Evolutionary conservation across 169 alveolate species (phyloP), one percentile per base, ranked within the genome.

Genomic region (Pseudocohnilembus persalinus): DNA sequence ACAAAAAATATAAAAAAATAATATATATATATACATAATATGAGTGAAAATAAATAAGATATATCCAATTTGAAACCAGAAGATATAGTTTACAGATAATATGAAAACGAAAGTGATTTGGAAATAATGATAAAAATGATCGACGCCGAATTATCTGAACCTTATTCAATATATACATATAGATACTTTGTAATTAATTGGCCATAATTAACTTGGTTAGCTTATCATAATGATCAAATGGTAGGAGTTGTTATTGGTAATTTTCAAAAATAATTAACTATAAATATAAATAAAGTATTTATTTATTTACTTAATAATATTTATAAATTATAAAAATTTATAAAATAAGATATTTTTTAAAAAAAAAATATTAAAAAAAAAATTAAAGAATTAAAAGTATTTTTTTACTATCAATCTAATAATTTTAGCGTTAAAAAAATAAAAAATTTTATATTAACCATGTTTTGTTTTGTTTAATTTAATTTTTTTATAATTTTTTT

Each of bases 81-180:
- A 49, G 68, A 49, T 49, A 49, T 49, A 49, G 85, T 79, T 74
- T 92, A 86, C 87, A 83, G 83, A 74, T 81, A 89, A 24, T 94
- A 89, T 81, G 85, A 90, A 32, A 92, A 87, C 64, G 96, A 93
- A 85, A 73, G 90, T 31, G 90, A 93, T 73, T 80, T 94, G n/a
- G 77, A 63, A 28, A 83, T 81, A 34, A 88, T 96, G 27, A 95
- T 93, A 80, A 84, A 88, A 30, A 74, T 95, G 90, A 96, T 96
- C 30, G 95, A 93, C 64, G 82, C 85, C 73, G 97, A 93, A 82
- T 87, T 96, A 76, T 93, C 97, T 16, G 98, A 96, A 84, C 98
- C 98, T 15, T 96, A 96, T 83, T 94, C 97, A 0, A 89, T 96
- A 31, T 96, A 89, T 87, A 96, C 98, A 0, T 96, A 96, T 83